Evolutionary conservation across 768 basidiomycete species (phyloP).

Genomic region (Crucibulum laeve): DNA sequence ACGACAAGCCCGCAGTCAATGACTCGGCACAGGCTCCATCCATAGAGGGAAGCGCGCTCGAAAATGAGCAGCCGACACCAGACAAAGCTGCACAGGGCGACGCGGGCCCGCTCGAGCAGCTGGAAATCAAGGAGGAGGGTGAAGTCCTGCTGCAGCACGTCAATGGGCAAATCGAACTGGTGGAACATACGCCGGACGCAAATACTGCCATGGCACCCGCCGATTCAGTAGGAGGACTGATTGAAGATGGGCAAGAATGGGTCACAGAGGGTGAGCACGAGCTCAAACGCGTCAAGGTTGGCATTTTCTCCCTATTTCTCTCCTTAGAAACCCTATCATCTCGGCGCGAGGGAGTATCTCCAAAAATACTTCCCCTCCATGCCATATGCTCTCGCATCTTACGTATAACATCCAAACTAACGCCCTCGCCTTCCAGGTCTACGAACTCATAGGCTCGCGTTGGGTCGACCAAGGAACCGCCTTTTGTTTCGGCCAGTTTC

Average conservation of each 20-base stretch:
- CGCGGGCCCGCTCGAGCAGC: constrained; percentile 16
- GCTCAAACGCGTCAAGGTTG: constrained; percentile 82
- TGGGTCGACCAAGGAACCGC: constrained; percentile 99
- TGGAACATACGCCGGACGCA: constrained; percentile 38
- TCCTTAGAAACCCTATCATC: constrained; percentile 8
- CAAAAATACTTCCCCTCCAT: neutral
- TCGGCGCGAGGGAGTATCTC: neutral
- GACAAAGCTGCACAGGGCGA: constrained; percentile 8
- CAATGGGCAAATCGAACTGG: constrained; percentile 39
- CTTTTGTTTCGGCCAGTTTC: constrained; percentile 88
- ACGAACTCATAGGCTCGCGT: constrained; percentile 84
- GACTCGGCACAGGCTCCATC: neutral
- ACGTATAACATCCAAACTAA: neutral
- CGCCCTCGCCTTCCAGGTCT: constrained; percentile 56
- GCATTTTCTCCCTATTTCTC: constrained; percentile 18
- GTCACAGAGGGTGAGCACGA: constrained; percentile 64
- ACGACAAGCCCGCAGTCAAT: neutral
- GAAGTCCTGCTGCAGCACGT: constrained; percentile 28
- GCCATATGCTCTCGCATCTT: neutral
- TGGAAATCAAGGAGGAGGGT: constrained; percentile 29
- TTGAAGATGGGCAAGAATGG: constrained; percentile 61
- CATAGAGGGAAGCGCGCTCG: neutral
- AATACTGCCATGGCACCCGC: constrained; percentile 23
- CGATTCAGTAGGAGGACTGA: constrained; percentile 28
- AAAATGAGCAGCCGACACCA: constrained; percentile 10